Evolutionary conservation across 1,139 yeast species (phyloP).

Genomic region (Kodamaea derodonti): DNA sequence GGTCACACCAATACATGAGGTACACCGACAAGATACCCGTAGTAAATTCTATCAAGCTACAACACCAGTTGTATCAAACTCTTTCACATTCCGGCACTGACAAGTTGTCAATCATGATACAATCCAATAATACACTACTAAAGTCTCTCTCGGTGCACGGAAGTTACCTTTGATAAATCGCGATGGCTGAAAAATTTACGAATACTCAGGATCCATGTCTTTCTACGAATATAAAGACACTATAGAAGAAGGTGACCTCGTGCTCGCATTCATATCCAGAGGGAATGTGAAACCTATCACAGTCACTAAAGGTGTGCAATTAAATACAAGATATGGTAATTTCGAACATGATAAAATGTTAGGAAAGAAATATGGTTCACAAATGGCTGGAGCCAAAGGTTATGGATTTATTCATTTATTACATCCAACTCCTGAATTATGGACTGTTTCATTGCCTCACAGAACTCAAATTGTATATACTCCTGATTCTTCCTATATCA

Average conservation of each 20-base stretch:
- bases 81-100: no score
- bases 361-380: constrained; percentile 80
- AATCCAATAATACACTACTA: no score
- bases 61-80: no score
- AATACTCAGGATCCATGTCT: no score
- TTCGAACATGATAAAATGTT: constrained; percentile 82
- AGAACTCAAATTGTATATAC: constrained; percentile 97
- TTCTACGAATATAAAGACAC: constrained; percentile 49
- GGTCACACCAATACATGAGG: no score
- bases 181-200: no score
- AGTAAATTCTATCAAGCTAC: no score
- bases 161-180: no score
- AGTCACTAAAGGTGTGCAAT: constrained; percentile 52
- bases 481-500: constrained; percentile 88
- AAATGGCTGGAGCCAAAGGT: constrained; percentile 73
- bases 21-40: no score
- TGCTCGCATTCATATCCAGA: constrained; percentile 80
- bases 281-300: constrained; percentile 72
- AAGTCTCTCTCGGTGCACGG: no score
- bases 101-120: no score
- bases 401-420: constrained; percentile 84
- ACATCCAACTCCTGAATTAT: constrained; percentile 91
- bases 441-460: constrained; percentile 94
- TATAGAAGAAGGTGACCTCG: constrained; percentile 82
- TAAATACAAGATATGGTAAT: constrained; percentile 86